phyloP scores from a whole-genome alignment of 2,329 filamentous ascomycete species.

The Neopestalotiopsis sp. region DNA sequence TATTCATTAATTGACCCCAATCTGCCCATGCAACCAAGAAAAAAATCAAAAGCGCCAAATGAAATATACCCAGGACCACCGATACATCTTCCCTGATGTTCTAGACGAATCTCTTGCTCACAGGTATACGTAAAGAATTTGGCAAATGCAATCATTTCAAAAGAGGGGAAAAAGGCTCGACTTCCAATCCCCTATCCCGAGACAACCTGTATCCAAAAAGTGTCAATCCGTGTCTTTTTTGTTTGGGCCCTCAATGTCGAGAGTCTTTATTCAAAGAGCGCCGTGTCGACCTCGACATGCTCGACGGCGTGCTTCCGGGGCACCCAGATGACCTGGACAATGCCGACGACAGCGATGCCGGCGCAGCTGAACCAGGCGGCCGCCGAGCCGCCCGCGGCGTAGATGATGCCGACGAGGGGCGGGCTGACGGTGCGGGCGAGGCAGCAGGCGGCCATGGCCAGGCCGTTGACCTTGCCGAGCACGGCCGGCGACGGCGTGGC shows the following conservation, averaged over 20 bases:
- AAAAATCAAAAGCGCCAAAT: background rate
- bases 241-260: too few relatives aligned
- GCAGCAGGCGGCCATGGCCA: slow-evolving; percentile 75
- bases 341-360: slow-evolving; percentile 33
- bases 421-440: slow-evolving; percentile 73
- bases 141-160: background rate
- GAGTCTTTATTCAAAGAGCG: slow-evolving; percentile 4
- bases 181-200: background rate
- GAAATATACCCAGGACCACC: too few relatives aligned
- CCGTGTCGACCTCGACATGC: slow-evolving; percentile 22
- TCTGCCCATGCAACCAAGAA: background rate
- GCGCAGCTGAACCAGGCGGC: slow-evolving; percentile 48
- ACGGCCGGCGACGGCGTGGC: slow-evolving; percentile 66
- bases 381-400: slow-evolving; percentile 60
- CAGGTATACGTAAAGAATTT: too few relatives aligned
- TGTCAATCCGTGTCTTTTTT: background rate
- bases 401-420: slow-evolving; percentile 71
- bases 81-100: too few relatives aligned
- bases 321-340: slow-evolving; percentile 38
- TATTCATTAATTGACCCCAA: background rate
- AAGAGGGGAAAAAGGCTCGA: background rate
- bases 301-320: slow-evolving; percentile 33
- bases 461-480: slow-evolving; percentile 74
- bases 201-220: background rate
- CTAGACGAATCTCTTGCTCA: too few relatives aligned